phyloP scores from a whole-genome alignment of 768 basidiomycete species.

The Hericium coralloides region DNA sequence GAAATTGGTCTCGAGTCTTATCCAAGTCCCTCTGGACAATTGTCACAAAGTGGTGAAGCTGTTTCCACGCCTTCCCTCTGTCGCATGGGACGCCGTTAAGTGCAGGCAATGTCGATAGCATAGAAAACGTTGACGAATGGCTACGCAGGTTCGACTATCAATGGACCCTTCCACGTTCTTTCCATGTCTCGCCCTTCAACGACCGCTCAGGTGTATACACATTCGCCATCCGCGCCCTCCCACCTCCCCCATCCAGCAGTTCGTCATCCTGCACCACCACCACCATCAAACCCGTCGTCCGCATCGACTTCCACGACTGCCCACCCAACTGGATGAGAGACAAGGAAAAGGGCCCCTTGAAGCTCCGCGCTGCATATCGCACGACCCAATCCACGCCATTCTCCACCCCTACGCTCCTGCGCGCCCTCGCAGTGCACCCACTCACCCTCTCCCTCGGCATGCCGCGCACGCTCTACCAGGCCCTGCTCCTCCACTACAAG shows the following conservation, averaged over 20 bases:
- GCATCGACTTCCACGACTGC: slow-evolving; percentile 20
- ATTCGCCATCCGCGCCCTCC: slow-evolving; percentile 42
- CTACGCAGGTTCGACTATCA: slow-evolving; percentile 53
- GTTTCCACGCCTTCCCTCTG: too few species aligned
- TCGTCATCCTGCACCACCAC: slow-evolving; percentile 10
- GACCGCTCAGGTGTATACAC: slow-evolving; percentile 59
- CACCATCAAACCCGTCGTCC: slow-evolving; percentile 24
- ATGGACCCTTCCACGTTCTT: slow-evolving; percentile 59
- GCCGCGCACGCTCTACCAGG: slow-evolving; percentile 54
- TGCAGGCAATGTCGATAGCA: too few species aligned
- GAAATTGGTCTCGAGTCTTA: too few species aligned
- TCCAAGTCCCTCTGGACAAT: too few species aligned
- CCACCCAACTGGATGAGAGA: not conserved
- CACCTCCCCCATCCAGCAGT: slow-evolving; percentile 16
- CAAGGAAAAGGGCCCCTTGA: slow-evolving; percentile 29
- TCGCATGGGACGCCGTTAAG: too few species aligned
- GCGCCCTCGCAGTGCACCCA: slow-evolving; percentile 34
- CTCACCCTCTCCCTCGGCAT: slow-evolving; percentile 45
- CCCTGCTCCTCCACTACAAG: slow-evolving; percentile 50
- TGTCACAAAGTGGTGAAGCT: too few species aligned
- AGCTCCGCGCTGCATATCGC: slow-evolving; percentile 44
- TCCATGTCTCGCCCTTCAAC: slow-evolving; percentile 75
- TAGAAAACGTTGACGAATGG: too few species aligned
- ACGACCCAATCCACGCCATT: slow-evolving; percentile 28
- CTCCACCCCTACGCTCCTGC: slow-evolving; percentile 29